These are phyloP conservation scores for Exserohilum turcica DNA, from an alignment of 2,329 filamentous ascomycete genomes.

Conservation along the genomic window DNA sequence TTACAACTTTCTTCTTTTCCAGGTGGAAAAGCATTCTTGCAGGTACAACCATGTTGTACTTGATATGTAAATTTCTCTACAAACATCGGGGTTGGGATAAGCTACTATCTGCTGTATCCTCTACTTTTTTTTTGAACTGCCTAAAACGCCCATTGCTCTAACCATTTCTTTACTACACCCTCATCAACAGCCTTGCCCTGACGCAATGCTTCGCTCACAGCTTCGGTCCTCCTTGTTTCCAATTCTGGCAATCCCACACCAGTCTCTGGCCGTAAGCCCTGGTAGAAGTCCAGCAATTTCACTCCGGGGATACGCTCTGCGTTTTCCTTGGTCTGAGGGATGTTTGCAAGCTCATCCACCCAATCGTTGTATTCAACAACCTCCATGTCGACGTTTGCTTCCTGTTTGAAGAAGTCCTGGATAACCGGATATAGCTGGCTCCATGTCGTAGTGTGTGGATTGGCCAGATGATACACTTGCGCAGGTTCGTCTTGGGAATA, in stretches of 20 bases:
- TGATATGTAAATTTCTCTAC: not conserved
- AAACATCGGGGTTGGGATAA: not conserved
- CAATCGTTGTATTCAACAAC: not conserved
- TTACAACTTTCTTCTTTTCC: not conserved
- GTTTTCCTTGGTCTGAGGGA: slow-evolving; percentile 4
- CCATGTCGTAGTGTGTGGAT: slow-evolving; percentile 3
- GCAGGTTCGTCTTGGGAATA: not conserved
- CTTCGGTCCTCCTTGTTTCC: not conserved
- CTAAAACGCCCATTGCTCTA: slow-evolving; percentile 4
- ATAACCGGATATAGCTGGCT: slow-evolving; percentile 1
- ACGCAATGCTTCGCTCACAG: not conserved
- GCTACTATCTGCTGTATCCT: not conserved
- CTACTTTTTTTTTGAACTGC: not conserved
- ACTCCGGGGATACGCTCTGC: slow-evolving; percentile 3
- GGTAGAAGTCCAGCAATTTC: slow-evolving; percentile 5
- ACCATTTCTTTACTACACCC: not conserved
- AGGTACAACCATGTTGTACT: not conserved
- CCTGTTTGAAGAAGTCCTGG: not conserved
- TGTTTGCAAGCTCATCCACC: not conserved
- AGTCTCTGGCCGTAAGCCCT: not conserved
- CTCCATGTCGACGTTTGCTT: not conserved
- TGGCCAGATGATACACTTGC: slow-evolving; percentile 8
- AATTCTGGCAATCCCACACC: not conserved
- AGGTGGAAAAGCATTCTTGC: not conserved
- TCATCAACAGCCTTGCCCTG: not conserved